Conservation (phyloP, 371 early-diverging fungal genomes). For the Lichtheimia ramosa region DNA sequence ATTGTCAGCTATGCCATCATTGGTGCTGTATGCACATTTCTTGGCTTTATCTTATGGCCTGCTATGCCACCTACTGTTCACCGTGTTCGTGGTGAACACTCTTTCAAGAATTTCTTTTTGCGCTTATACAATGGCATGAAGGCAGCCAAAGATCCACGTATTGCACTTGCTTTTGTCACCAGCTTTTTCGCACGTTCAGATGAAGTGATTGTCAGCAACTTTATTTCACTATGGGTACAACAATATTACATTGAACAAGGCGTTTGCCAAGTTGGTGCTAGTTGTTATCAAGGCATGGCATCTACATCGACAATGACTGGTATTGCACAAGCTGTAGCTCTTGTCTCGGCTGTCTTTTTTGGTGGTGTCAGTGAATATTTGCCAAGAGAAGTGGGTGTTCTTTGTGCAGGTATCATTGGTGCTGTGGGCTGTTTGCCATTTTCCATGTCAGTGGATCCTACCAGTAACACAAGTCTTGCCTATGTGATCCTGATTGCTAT, state of each 20-base stretch:
- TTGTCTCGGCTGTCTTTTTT: constrained; percentile 70
- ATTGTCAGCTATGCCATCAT: constrained; percentile 21
- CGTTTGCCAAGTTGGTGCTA: constrained; percentile 37
- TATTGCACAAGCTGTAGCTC: constrained; percentile 68
- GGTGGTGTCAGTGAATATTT: constrained; percentile 49
- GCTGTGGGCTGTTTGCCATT: constrained; percentile 62
- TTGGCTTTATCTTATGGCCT: constrained; percentile 36
- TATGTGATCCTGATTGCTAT: constrained; percentile 64
- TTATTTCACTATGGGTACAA: constrained; percentile 75
- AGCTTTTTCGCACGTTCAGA: constrained; percentile 77
- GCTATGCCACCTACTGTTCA: constrained; percentile 33
- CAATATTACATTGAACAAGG: constrained; percentile 60
- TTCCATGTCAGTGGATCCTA: constrained; percentile 59
- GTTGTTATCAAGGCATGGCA: constrained; percentile 46
- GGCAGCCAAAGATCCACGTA: constrained; percentile 57
- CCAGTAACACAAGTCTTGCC: constrained; percentile 44
- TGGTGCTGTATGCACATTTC: constrained; percentile 36
- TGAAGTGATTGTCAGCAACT: constrained; percentile 72
- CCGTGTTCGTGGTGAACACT: neutral
- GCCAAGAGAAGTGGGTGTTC: constrained; percentile 45
- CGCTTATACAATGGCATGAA: constrained; percentile 31
- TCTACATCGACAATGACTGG: constrained; percentile 66
- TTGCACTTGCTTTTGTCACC: constrained; percentile 60
- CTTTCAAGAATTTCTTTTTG: constrained; percentile 1
- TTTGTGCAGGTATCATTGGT: constrained; percentile 59